Percentiles rank a stretch among this genome's conserved stretches.
phyloP scores from a whole-genome alignment of 306 rosid species.

The Ziziphus jujuba region DNA sequence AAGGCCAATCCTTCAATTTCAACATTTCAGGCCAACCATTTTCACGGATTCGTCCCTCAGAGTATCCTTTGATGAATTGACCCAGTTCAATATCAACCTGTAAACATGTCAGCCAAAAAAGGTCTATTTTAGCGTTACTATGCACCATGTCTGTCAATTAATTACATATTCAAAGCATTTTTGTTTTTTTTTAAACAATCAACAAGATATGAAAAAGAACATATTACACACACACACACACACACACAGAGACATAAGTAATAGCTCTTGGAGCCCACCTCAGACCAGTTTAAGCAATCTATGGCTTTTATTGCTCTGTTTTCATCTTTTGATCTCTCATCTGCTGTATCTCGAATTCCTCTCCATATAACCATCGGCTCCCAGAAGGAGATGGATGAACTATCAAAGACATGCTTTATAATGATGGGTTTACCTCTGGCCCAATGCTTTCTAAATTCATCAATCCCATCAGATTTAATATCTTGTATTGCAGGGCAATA shows the following conservation, averaged over 20 bases:
- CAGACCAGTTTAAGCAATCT: slow-evolving; percentile 79
- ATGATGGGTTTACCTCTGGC: slow-evolving; percentile 73
- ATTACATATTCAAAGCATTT: slow-evolving; percentile 15
- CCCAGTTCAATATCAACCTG: slow-evolving; percentile 78
- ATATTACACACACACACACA: neutral
- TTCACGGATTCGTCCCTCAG: slow-evolving; percentile 57
- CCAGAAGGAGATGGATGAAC: slow-evolving; percentile 77
- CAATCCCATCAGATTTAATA: slow-evolving; percentile 69
- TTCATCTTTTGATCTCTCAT: slow-evolving; percentile 69
- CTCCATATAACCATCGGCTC: slow-evolving; percentile 85
- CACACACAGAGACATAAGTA: slow-evolving; percentile 7
- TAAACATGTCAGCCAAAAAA: slow-evolving; percentile 32
- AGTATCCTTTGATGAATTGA: slow-evolving; percentile 80
- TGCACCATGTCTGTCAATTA: slow-evolving; percentile 18
- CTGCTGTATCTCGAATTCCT: slow-evolving; percentile 72
- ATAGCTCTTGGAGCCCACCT: slow-evolving; percentile 50
- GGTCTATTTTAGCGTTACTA: slow-evolving; percentile 8
- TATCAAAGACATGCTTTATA: slow-evolving; percentile 77
- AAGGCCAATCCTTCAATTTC: slow-evolving; percentile 95
- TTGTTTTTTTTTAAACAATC: slow-evolving; percentile 9
- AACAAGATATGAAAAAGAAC: slow-evolving; percentile 5
- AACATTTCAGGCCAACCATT: slow-evolving; percentile 78
- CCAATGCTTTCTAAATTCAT: slow-evolving; percentile 84
- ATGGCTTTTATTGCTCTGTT: slow-evolving; percentile 72
- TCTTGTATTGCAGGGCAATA: slow-evolving; percentile 71